These are phyloP conservation scores for Candida glucosophila DNA, from an alignment of 1,139 yeast genomes.

Conservation along the genomic window DNA sequence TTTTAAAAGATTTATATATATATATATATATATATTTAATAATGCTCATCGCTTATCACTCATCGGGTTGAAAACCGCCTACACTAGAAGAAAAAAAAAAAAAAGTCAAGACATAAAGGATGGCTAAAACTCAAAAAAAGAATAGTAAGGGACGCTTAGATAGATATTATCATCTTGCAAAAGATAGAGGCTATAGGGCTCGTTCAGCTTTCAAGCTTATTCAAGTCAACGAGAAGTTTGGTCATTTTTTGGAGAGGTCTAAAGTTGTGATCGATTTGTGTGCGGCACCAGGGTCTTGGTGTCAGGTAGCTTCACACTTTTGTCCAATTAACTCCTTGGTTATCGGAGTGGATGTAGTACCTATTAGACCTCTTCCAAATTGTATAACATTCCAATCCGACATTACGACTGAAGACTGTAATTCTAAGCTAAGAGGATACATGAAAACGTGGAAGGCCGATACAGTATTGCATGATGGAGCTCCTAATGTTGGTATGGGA, in stretches of 20 bases:
- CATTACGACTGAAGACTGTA: slow-evolving; percentile 96
- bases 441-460: slow-evolving; percentile 99
- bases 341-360: slow-evolving; percentile 96
- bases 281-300: slow-evolving; percentile 99
- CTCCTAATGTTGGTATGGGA: slow-evolving; percentile 97
- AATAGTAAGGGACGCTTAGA: slow-evolving; percentile 98
- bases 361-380: slow-evolving; percentile 89
- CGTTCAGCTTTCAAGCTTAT: slow-evolving; percentile 96
- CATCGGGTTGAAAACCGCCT: no score
- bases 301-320: slow-evolving; percentile 92
- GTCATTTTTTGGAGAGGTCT: slow-evolving; percentile 91
- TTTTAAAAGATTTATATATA: no score
- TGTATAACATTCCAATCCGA: slow-evolving; percentile 93
- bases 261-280: slow-evolving; percentile 95
- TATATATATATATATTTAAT: no score
- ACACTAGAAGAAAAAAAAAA: no score
- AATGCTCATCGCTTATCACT: no score
- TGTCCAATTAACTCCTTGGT: slow-evolving; percentile 91
- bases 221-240: slow-evolving; percentile 93
- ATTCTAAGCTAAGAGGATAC: slow-evolving; percentile 87
- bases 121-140: slow-evolving; percentile 95
- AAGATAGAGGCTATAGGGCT: slow-evolving; percentile 97
- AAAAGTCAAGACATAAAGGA: slow-evolving; percentile 17
- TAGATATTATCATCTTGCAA: slow-evolving; percentile 90
- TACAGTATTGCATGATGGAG: slow-evolving; percentile 98